Conservation (phyloP, 225 moss, liverwort and hornwort species). For the Rhytidiadelphus loreus region DNA sequence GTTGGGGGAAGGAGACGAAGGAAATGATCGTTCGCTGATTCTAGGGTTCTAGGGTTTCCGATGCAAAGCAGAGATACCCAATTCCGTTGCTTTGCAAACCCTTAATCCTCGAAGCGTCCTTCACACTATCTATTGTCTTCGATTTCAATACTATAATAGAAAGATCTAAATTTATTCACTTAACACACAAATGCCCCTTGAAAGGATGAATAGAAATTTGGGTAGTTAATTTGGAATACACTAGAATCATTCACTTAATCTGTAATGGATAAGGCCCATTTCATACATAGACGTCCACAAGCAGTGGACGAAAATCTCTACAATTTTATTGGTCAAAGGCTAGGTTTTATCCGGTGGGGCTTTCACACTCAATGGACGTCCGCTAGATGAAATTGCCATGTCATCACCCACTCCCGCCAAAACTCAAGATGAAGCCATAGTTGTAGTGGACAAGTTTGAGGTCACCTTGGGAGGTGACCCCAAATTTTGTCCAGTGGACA, state of each 20-base stretch:
- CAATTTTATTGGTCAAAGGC: too few relatives aligned
- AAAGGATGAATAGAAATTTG: background rate
- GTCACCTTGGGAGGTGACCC: too few relatives aligned
- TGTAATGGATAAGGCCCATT: background rate
- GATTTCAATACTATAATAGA: background rate
- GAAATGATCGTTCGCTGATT: background rate
- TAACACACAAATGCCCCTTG: fast-evolving
- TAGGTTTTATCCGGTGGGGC: too few relatives aligned
- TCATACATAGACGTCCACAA: too few relatives aligned
- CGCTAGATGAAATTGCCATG: too few relatives aligned
- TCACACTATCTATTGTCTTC: too few relatives aligned
- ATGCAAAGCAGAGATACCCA: background rate
- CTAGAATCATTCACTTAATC: background rate
- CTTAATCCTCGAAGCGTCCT: background rate
- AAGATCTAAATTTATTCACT: background rate
- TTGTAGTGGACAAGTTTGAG: too few relatives aligned
- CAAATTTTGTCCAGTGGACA: too few relatives aligned
- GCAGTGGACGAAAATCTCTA: too few relatives aligned
- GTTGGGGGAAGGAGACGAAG: background rate
- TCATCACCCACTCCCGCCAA: too few relatives aligned
- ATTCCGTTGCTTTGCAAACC: background rate
- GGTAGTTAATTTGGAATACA: background rate
- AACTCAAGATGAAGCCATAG: too few relatives aligned
- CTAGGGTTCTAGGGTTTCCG: constrained; percentile 1
- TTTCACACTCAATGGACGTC: too few relatives aligned